phyloP scores from a whole-genome alignment of 2,329 filamentous ascomycete species.

The Penicillium polonicum region DNA sequence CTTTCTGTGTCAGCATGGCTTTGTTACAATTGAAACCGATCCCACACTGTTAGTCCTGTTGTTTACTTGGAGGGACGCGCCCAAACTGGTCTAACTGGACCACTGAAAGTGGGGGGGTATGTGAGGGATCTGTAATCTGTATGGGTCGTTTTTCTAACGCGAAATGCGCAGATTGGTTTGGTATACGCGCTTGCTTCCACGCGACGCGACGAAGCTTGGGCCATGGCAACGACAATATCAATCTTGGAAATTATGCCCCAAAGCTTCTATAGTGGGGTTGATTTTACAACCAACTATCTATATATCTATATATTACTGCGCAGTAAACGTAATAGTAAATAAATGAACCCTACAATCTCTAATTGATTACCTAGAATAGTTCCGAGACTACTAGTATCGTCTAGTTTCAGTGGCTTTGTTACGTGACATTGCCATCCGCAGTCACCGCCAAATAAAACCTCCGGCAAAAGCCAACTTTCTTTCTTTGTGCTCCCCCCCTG shows the following conservation, averaged over 20 bases:
- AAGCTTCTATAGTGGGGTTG: conserved; percentile 5
- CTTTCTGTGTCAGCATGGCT: conserved; percentile 4
- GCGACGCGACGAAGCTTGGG: conserved; percentile 20
- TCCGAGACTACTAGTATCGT: background rate
- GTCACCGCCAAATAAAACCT: conserved; percentile 10
- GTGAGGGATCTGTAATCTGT: conserved; percentile 1
- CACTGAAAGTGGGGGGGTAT: conserved; percentile 5
- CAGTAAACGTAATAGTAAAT: background rate
- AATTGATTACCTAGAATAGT: background rate
- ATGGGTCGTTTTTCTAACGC: conserved; percentile 2
- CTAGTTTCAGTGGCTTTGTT: background rate
- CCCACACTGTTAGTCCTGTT: background rate
- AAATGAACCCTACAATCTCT: background rate
- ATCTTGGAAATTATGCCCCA: conserved; percentile 10
- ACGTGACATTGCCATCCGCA: conserved; percentile 2
- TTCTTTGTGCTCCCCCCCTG: background rate
- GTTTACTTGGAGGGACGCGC: conserved; percentile 8
- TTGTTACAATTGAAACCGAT: conserved; percentile 7
- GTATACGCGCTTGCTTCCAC: conserved; percentile 18
- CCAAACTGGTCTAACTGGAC: background rate
- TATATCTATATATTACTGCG: background rate
- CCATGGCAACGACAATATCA: conserved; percentile 19
- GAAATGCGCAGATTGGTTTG: background rate
- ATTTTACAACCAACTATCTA: background rate
- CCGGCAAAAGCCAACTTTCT: conserved; percentile 4